Percentiles rank a stretch among this genome's conserved stretches.
phyloP scores from a whole-genome alignment of 148 eudicot genomes.

The Camellia sinensis region DNA sequence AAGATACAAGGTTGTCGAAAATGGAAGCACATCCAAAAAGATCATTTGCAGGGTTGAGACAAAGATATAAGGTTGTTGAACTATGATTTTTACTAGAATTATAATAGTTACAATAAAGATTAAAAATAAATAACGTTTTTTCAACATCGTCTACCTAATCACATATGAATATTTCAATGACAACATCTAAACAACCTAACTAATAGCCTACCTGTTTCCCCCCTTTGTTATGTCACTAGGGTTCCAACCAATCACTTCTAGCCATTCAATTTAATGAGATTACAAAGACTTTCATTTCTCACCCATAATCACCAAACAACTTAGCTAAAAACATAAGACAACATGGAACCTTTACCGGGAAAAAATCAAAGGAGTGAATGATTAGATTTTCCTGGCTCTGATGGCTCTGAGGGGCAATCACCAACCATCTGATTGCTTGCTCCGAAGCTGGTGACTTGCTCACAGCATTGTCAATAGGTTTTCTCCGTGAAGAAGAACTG shows the following conservation, averaged over 20 bases:
- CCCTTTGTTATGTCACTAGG: not conserved
- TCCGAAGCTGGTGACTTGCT: slow-evolving; percentile 13
- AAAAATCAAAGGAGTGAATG: not conserved
- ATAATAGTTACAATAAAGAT: not conserved
- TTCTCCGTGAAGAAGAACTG: slow-evolving; percentile 56
- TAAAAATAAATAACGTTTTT: not conserved
- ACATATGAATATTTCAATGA: not conserved
- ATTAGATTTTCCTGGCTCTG: slow-evolving; percentile 15
- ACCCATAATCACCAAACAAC: slow-evolving; percentile 4
- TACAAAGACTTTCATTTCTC: slow-evolving; percentile 3
- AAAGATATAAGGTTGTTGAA: too few relatives aligned
- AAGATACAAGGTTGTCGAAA: too few relatives aligned
- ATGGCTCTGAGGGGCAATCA: not conserved
- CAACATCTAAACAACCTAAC: not conserved
- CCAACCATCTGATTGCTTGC: slow-evolving; percentile 11
- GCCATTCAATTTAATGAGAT: slow-evolving; percentile 5
- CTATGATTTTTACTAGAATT: too few relatives aligned
- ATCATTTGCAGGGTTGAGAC: too few relatives aligned
- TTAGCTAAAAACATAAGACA: not conserved
- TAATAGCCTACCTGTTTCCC: not conserved
- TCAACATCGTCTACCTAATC: not conserved
- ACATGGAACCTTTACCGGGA: not conserved
- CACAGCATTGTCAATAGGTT: slow-evolving; percentile 61
- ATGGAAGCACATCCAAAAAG: too few relatives aligned
- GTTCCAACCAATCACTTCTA: not conserved